phyloP scores from a whole-genome alignment of 768 basidiomycete species.

The Suillus plorans region DNA sequence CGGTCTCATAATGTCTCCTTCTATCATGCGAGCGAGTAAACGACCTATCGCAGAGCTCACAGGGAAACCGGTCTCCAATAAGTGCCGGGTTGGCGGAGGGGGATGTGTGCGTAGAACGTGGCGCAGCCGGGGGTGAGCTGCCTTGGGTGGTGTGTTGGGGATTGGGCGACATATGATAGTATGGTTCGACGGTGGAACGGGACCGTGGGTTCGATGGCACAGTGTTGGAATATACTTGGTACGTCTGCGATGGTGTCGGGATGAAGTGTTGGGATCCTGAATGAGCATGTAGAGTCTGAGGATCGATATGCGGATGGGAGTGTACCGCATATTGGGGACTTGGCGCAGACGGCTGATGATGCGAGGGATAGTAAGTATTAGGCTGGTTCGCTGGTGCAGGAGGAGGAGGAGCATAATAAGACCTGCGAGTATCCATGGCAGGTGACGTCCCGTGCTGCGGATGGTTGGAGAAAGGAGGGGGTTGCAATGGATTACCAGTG shows the following conservation, averaged over 20 bases:
- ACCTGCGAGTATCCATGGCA: conserved; percentile 20
- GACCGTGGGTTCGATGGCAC: conserved; percentile 25
- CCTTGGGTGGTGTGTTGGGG: conserved; percentile 30
- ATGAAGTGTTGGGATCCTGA: conserved; percentile 37
- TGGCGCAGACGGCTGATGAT: neutral
- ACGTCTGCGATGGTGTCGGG: conserved; percentile 48
- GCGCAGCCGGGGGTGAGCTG: conserved; percentile 1
- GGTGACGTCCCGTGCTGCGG: conserved; percentile 15
- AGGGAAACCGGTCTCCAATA: conserved; percentile 64
- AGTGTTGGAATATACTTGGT: conserved; percentile 34
- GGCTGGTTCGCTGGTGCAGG: neutral
- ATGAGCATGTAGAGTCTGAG: conserved; percentile 18
- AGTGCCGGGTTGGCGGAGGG: conserved; percentile 24
- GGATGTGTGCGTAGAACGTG: conserved; percentile 18
- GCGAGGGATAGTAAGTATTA: conserved; percentile 18
- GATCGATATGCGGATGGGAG: conserved; percentile 15
- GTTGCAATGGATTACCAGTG: conserved; percentile 13
- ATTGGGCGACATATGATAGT: conserved; percentile 41
- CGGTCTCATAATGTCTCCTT: conserved; percentile 78
- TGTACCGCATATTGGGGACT: neutral
- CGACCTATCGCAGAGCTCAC: conserved; percentile 74
- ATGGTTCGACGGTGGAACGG: conserved; percentile 35
- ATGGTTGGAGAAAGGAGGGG: conserved; percentile 22
- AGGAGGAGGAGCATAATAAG: conserved; percentile 14
- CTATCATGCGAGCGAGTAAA: conserved; percentile 82